Evolutionary conservation across 176 grass and related monocot species (phyloP).

Genomic region (Rhynchospora tenuis): DNA sequence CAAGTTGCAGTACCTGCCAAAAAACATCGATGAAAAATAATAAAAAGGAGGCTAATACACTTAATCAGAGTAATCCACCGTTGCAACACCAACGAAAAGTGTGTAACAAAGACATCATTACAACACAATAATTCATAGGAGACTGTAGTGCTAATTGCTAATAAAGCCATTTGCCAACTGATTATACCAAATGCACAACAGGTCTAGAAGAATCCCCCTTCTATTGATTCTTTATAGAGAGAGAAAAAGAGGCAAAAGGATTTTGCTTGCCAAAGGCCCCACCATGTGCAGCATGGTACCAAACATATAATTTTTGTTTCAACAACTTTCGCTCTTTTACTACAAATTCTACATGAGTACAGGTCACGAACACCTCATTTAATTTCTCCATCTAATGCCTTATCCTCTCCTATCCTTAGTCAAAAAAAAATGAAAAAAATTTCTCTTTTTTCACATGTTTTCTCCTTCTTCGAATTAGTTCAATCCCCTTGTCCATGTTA

Average conservation of each 20-base stretch:
- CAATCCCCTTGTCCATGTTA: not conserved
- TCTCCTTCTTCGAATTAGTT: not conserved
- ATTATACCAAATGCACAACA: not conserved
- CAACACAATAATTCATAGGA: not conserved
- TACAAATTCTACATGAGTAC: not conserved
- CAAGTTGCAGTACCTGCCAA: not conserved
- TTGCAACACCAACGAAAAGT: too few species aligned
- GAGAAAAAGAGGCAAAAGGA: not conserved
- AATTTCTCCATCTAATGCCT: not conserved
- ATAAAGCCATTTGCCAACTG: not conserved
- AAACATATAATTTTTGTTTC: constrained; percentile 16
- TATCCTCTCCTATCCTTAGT: not conserved
- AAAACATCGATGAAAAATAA: not conserved
- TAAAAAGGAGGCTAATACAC: too few species aligned
- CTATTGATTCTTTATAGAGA: not conserved
- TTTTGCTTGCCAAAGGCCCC: not conserved
- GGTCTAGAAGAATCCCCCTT: constrained; percentile 13
- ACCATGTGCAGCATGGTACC: constrained; percentile 13
- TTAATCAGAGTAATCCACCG: too few species aligned
- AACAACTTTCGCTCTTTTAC: constrained; percentile 8
- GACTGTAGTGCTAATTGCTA: not conserved
- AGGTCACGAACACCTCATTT: constrained; percentile 31
- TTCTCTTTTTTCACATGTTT: not conserved
- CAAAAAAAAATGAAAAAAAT: not conserved
- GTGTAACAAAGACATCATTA: too few species aligned